Evolutionary conservation across 495 filamentous ascomycete species (phyloP).

Genomic region (Niebla homalea): DNA sequence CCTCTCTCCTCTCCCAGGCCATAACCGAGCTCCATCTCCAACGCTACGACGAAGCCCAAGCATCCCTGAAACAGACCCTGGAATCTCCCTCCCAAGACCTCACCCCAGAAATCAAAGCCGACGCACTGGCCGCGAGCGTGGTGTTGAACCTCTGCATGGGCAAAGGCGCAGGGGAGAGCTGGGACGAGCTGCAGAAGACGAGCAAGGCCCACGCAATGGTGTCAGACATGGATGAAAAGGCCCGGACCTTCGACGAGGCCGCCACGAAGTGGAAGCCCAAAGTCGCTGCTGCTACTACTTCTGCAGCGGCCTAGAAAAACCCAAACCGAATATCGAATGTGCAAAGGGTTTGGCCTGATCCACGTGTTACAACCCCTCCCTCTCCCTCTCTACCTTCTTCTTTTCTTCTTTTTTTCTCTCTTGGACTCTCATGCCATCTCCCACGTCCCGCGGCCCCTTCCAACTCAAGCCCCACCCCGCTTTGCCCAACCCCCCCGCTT

Average conservation of each 20-base stretch:
- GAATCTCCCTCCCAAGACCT: conserved; percentile 27
- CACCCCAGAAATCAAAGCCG: conserved; percentile 29
- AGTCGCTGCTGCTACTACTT: conserved; percentile 52
- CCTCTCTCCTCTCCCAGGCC: conserved; percentile 69
- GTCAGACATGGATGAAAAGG: conserved; percentile 61
- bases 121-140: conserved; percentile 66
- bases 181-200: conserved; percentile 19
- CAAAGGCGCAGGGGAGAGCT: conserved; percentile 43
- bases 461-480: no score
- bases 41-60: conserved; percentile 76
- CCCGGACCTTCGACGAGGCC: conserved; percentile 62
- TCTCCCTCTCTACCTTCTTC: no score
- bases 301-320: neutral
- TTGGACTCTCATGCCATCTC: no score
- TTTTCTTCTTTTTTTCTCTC: no score
- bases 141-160: conserved; percentile 67
- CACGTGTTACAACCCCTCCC: no score
- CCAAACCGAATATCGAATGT: neutral
- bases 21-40: conserved; percentile 87
- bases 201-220: conserved; percentile 43
- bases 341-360: no score
- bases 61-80: conserved; percentile 66
- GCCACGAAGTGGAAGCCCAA: conserved; percentile 66
- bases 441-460: no score
- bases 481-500: no score